phyloP scores from a whole-genome alignment of 179 eudicot genomes.

The Corrigiola litoralis region DNA sequence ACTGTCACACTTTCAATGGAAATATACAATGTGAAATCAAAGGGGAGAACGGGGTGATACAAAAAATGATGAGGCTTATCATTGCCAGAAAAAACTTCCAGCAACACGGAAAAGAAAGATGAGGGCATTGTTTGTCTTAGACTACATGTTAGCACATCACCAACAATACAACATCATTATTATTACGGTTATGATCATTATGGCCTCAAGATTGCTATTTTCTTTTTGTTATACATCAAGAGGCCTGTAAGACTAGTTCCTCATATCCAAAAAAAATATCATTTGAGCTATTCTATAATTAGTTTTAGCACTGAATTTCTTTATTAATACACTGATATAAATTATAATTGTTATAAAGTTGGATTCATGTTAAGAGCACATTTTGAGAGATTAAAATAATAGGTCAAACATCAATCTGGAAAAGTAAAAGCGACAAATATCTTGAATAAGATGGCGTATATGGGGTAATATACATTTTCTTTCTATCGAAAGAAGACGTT shows the following conservation, averaged over 20 bases:
- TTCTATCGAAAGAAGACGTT: too few relatives aligned
- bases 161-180: slow-evolving; percentile 24
- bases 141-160: slow-evolving; percentile 35
- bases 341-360: too few relatives aligned
- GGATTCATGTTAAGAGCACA: too few relatives aligned
- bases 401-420: too few relatives aligned
- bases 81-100: not conserved
- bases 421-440: too few relatives aligned
- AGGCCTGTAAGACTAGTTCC: too few relatives aligned
- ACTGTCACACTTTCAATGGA: slow-evolving; percentile 21
- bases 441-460: too few relatives aligned
- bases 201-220: slow-evolving; percentile 1
- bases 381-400: too few relatives aligned
- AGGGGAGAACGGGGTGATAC: slow-evolving; percentile 3
- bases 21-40: not conserved
- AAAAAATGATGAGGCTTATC: slow-evolving; percentile 12
- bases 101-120: not conserved
- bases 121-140: slow-evolving; percentile 34
- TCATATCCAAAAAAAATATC: too few relatives aligned
- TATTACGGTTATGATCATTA: slow-evolving; percentile 10
- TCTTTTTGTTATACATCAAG: too few relatives aligned
- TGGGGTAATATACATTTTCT: too few relatives aligned
- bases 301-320: not conserved
- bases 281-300: not conserved
- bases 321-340: too few relatives aligned